Base-by-base conservation (phyloP, 805 yeast species). In the Sugiyamaella smithiae region DNA sequence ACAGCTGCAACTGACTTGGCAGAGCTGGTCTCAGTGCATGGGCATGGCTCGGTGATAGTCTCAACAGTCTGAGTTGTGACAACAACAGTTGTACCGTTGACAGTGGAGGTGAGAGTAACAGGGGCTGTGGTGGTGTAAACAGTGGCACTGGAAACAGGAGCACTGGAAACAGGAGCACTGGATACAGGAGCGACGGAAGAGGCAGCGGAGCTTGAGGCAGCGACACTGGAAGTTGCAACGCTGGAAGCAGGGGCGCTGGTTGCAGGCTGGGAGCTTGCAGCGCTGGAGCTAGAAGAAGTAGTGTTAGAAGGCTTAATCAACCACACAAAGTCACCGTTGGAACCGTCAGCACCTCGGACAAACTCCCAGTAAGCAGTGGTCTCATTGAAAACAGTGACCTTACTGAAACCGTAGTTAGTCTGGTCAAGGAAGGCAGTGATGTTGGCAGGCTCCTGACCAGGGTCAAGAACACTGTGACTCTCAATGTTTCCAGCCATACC, bases 301-400 rank as follows among this genome's bases (percentile, higher is more conserved):
- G 43, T 5, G 37, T 5, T 32, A 24, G 25, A 20, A 19, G 31
- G 17, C 43, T 48, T 48, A 11, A 44, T 11, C n/a, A 50, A 23
- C 51, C 52, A 50, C 2, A 50, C 33, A 35, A 48, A 19, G 28
- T 50, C 54, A 22, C 54, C 52, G 24, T 12, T 25, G 8, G 45
- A 9, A 9, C 63, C 63, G 31, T 53, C 63, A 11, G 50, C 49
- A 12, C 63, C 63, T 40, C 54, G 57, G 28, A 59, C 51, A 40
- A 59, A 58, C 48, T 59, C 58, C 61, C 59, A 55, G 14, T 58
- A 61, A 2, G 61, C 54, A 5, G 60, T 52, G 4, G 63, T 58
- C 28, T 54, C 49, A 51, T 59, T 51, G 45, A 51, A 47, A 40
- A 51, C 59, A 24, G 59, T 57, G 16, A 52, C 24, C 52, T 52